Evolutionary conservation across 768 basidiomycete genomes (phyloP), one percentile per base, ranked within the genome.

Genomic region (Gymnopilus junonius): DNA sequence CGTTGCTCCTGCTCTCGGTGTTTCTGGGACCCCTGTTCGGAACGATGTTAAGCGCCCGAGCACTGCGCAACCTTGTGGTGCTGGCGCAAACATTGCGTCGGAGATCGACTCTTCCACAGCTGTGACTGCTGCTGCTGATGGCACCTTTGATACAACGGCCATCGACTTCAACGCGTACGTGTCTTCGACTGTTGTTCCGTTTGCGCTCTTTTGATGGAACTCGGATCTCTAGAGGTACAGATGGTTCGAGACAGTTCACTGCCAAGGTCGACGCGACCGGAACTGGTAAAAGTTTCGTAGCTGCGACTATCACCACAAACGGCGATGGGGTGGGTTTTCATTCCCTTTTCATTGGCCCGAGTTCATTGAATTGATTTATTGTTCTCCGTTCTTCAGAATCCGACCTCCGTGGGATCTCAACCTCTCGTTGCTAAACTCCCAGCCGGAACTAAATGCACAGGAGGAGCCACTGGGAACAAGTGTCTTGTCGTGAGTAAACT

Each of bases 151-250:
- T 6, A 77, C 75, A 23, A 80, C 73, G 27, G 75, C 75, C 59
- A 79, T 72, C 45, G 78, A 82, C 72, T 85, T 85, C 69, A 85
- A 85, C 62, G 76, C 62, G 85, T 85, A 67, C 23, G 64, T 59
- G 25, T 6, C 1, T n/a, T 20, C 15, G 6, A 20, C 32, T 11
- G 10, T n/a, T n/a, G 32, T 17, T 14, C 40, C 23, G 15, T 21
- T 39, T 37, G 20, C 5, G 20, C 40, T 11, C 21, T 46, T 34
- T 35, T 57, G 34, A n/a, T 48, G n/a, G 46, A 48, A 37, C 20
- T 51, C 10, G 27, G 17, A 25, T 39, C 20, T 43, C 27, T 32
- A 76, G 72, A 42, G 75, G 73, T 40, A 59, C 51, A 10, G 84
- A 85, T 70, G 85, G 85, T 21, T 85, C 84, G 2, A 78, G 80